Base-by-base conservation (phyloP, 257 asterid genomes). In the Solanum okadae region DNA sequence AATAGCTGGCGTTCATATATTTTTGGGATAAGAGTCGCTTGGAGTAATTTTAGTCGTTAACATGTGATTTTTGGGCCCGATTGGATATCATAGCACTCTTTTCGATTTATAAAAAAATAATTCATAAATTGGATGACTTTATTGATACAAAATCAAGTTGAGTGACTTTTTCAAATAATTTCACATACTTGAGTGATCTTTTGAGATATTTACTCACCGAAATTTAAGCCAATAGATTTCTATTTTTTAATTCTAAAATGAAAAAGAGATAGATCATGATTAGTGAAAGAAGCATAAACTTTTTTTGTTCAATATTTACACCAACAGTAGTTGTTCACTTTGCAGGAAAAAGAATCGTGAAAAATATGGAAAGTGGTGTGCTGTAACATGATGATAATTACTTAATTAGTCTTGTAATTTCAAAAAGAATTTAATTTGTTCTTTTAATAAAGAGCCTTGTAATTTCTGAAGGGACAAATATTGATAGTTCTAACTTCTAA, bases 61-160 rank as follows among this genome's bases (percentile, higher is more conserved):
- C 81, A 18, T 72, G 15, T 18, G 29, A 72, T 4, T 72, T 72
- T 72, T 71, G 40, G 20, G 20, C 33, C n/a, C 12, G 12, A 16
- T 52, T 6, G 63, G 63, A 52, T 52, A 52, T 15, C 22, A 61
- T 22, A 0, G 2, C 25, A 23, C 31, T 63, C 10, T 10, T 10
- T 23, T 10, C 0, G 7, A 23, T 63, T 63, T 13, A 44, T 44
- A 13, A 46, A 46, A 44, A 46, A 46, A 46, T 12, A 12, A 44
- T 4, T 46, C 18, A 4, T 13, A 13, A 46, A 0, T 46, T 13
- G 6, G 2, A 0, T n/a, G 56, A 46, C 2, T 46, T 1, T 46
- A 13, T 46, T 46, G 18, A 46, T 46, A 46, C 18, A 1, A 46
- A 46, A 46, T 13, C 0, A 46, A 46, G 56, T 46, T 13, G 56